phyloP scores from a whole-genome alignment of 2,329 filamentous ascomycete species.

The Phaeoacremonium minimum region DNA sequence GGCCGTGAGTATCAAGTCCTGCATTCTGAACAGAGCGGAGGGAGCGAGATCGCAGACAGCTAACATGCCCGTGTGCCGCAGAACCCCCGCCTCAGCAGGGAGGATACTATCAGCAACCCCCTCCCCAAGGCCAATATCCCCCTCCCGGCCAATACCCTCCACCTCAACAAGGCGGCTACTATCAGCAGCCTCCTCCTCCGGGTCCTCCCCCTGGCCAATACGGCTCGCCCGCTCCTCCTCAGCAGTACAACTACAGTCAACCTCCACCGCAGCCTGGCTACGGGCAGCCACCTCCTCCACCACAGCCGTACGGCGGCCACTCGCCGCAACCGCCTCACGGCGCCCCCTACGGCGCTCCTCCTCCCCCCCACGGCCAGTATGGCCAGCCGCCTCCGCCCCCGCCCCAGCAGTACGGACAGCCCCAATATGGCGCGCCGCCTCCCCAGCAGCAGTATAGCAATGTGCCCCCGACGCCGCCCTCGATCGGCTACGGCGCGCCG shows the following conservation, averaged over 20 bases:
- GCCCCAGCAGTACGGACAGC: conserved; percentile 23
- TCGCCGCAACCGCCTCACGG: conserved; percentile 7
- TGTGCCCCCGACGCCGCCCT: conserved; percentile 57
- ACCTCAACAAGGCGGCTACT: conserved; percentile 18
- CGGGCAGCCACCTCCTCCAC: conserved; percentile 25
- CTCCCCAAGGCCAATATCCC: conserved; percentile 21
- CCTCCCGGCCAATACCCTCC: conserved; percentile 15
- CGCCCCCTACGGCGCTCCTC: conserved; percentile 18
- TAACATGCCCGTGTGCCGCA: too few relatives aligned
- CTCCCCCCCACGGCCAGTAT: conserved; percentile 23
- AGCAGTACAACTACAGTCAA: conserved; percentile 14
- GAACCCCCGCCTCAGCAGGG: too few relatives aligned
- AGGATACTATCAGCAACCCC: conserved; percentile 16
- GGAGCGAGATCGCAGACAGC: too few relatives aligned
- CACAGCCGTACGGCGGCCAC: conserved; percentile 17
- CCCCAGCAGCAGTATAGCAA: conserved; percentile 17
- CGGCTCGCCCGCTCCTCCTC: conserved; percentile 15
- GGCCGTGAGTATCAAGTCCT: conserved; percentile 3
- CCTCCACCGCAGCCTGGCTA: conserved; percentile 25
- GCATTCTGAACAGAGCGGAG: too few relatives aligned
- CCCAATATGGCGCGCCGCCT: conserved; percentile 7
- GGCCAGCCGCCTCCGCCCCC: conserved; percentile 25
- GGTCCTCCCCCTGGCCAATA: conserved; percentile 17
- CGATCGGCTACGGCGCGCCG: conserved; percentile 69
- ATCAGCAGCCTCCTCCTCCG: conserved; percentile 17